phyloP scores from a whole-genome alignment of 768 basidiomycete species.

The Suillus subluteus region DNA sequence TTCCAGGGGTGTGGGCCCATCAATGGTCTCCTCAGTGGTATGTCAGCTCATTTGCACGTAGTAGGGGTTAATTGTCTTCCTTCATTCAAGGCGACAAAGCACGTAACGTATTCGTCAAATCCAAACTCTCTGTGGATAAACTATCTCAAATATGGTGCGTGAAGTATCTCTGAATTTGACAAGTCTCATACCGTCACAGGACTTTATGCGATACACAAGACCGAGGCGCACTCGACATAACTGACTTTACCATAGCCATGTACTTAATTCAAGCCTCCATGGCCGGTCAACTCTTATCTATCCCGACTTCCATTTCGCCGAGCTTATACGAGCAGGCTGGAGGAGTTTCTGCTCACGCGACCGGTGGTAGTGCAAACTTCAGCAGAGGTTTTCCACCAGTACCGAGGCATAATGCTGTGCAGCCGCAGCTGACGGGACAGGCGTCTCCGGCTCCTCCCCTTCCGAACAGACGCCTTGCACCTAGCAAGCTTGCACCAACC shows the following conservation, averaged over 20 bases:
- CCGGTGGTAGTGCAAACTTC: slow-evolving; percentile 62
- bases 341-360: slow-evolving; percentile 51
- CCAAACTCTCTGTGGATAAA: slow-evolving; percentile 82
- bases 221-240: slow-evolving; percentile 83
- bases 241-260: slow-evolving; percentile 96
- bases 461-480: slow-evolving; percentile 25
- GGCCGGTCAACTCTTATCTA: slow-evolving; percentile 70
- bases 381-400: slow-evolving; percentile 54
- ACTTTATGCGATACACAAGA: slow-evolving; percentile 93
- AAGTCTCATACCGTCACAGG: slow-evolving; percentile 49
- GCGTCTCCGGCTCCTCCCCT: slow-evolving; percentile 28
- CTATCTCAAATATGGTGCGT: slow-evolving; percentile 91
- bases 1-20: slow-evolving; percentile 74
- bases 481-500: slow-evolving; percentile 23
- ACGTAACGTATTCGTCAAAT: slow-evolving; percentile 88
- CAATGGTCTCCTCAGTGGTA: slow-evolving; percentile 80
- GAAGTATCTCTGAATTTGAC: slow-evolving; percentile 2
- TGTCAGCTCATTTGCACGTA: slow-evolving; percentile 23
- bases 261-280: slow-evolving; percentile 94
- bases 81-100: slow-evolving; percentile 75
- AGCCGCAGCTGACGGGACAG: slow-evolving; percentile 53
- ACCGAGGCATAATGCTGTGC: slow-evolving; percentile 64
- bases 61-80: slow-evolving; percentile 6
- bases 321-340: slow-evolving; percentile 85
- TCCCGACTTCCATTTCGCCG: slow-evolving; percentile 79